Conservation (phyloP, 805 yeast genomes). For the Saccharomycopsis sp. region DNA sequence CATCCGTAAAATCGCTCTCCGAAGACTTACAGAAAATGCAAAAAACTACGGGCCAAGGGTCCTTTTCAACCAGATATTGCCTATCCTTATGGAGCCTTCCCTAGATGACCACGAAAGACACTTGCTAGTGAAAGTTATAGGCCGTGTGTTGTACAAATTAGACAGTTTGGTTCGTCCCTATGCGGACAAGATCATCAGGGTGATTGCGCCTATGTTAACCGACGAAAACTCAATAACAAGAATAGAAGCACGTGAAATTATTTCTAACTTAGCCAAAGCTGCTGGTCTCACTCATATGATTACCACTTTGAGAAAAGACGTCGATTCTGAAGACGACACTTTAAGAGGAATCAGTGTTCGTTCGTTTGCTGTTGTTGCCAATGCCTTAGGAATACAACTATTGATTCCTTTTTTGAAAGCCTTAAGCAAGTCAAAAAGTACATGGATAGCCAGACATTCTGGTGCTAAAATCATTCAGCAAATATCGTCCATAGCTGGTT, state of each 20-base stretch:
- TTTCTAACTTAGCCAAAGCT: constrained; percentile 67
- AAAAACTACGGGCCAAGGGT: constrained; percentile 60
- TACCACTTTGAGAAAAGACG: constrained; percentile 71
- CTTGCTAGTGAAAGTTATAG: constrained; percentile 67
- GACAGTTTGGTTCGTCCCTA: constrained; percentile 64
- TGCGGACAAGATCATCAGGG: constrained; percentile 64
- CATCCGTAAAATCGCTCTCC: constrained; percentile 60
- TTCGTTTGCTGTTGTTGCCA: constrained; percentile 77
- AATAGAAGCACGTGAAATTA: constrained; percentile 71
- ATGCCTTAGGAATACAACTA: constrained; percentile 64
- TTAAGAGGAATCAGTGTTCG: constrained; percentile 71
- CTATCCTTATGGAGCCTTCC: constrained; percentile 62
- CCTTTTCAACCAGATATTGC: constrained; percentile 65
- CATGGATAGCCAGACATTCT: constrained; percentile 79
- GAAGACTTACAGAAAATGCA: constrained; percentile 60
- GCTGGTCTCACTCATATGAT: constrained; percentile 80
- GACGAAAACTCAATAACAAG: constrained; percentile 76
- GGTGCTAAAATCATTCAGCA: constrained; percentile 76
- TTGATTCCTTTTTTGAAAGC: constrained; percentile 78
- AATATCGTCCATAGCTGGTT: constrained; percentile 59
- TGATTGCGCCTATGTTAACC: constrained; percentile 69
- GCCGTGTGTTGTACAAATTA: constrained; percentile 58
- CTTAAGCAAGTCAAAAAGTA: constrained; percentile 65
- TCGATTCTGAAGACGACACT: constrained; percentile 77
- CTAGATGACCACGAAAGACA: constrained; percentile 82